These are phyloP conservation scores for Camelina laxa DNA, from an alignment of 345 rosid genomes.

Conservation along the genomic window DNA sequence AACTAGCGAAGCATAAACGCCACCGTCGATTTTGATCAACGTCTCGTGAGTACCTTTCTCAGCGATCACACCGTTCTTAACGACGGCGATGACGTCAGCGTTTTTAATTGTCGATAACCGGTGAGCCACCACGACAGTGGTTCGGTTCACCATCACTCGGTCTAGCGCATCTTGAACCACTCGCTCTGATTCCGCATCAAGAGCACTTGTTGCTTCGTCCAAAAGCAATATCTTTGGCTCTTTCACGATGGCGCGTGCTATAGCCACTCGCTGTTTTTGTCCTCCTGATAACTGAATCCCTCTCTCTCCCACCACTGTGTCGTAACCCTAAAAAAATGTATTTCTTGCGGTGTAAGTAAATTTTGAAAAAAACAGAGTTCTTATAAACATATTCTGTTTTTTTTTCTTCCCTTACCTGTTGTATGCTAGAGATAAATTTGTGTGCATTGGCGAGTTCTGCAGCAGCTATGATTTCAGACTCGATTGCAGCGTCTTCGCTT, in stretches of 20 bases:
- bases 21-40: conserved; percentile 54
- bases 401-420: conserved; percentile 45
- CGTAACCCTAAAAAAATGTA: conserved; percentile 55
- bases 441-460: conserved; percentile 77
- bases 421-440: conserved; percentile 58
- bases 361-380: not conserved
- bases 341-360: not conserved
- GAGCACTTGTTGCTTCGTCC: conserved; percentile 92
- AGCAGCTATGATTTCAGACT: conserved; percentile 66
- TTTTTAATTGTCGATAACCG: conserved; percentile 75
- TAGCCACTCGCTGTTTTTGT: conserved; percentile 81
- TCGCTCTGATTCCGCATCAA: conserved; percentile 80
- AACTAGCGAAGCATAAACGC: conserved; percentile 67
- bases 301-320: conserved; percentile 71
- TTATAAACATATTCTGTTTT: no score
- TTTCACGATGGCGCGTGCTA: conserved; percentile 76
- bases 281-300: conserved; percentile 80
- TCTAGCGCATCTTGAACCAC: conserved; percentile 59
- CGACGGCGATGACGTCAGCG: conserved; percentile 66
- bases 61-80: conserved; percentile 73
- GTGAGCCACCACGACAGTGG: conserved; percentile 79
- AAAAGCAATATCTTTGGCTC: conserved; percentile 67
- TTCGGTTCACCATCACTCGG: conserved; percentile 47
- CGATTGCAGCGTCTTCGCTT: conserved; percentile 50
- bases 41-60: conserved; percentile 74